Base-by-base conservation (phyloP, 305 asterid genomes). In the Fraxinus velutina region DNA sequence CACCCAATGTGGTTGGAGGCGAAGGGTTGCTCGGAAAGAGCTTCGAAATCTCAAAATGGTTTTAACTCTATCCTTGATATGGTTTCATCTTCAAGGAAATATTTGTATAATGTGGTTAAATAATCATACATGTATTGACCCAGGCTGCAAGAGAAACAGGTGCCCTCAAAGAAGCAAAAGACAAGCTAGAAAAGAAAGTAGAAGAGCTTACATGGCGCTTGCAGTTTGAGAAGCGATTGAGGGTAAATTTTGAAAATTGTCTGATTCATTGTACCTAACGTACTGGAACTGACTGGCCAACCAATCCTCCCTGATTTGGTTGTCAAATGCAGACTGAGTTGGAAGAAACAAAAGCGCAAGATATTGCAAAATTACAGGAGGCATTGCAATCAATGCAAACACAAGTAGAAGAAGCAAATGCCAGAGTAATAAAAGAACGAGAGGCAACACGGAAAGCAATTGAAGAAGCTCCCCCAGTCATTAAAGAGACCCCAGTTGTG, bases 181-280 rank as follows among this genome's bases (percentile, higher is more conserved):
- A 96, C 90, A 96, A 92, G 93, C 91, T 96, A 71, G 99, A 96
- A 89, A 96, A 94, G 96, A 95, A 95, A 87, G 99, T 96, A 80
- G 99, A 96, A 87, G 99, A 96, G 86, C 98, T 96, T 70, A 90
- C 99, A n/a, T 96, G 99, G 99, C 93, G 98, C 82, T 76, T 96
- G 90, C 99, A 94, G 90, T 91, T 96, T 80, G 98, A 96, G 93
- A 96, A 93, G 89, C 90, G 97, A 82, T 80, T 94, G 72, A 93
- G 98, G 96, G 99, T 96, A 88, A 85, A 13, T 73, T 75, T 66
- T 33, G 73, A 30, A 21, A 68, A 30, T 79, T 79, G 30, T 33
- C 71, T 32, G 22, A 29, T n/a, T 29, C 15, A 4, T 79, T 2
- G 4, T 55, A 79, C 55, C 82, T 79, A 4, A 77, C 82, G 72